A percentile compares a stretch with the other conserved stretches of the same genome.
These are phyloP conservation scores for Cupressus sempervirens DNA, from an alignment of 75 land plant species.

Conservation along the genomic window DNA sequence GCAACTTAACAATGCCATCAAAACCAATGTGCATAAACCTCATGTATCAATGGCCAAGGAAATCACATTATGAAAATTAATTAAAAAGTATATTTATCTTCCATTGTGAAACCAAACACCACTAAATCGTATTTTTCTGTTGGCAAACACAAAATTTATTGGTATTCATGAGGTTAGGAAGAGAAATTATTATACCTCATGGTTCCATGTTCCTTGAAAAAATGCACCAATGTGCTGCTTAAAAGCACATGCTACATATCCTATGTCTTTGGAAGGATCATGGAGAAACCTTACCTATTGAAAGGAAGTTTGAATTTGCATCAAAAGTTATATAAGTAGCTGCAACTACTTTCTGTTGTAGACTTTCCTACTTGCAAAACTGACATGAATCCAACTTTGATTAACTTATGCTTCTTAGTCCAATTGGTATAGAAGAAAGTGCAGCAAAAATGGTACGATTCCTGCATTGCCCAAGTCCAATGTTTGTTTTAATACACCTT, in stretches of 20 bases:
- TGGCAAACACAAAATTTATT: not conserved
- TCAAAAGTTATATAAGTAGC: not conserved
- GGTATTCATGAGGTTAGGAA: not conserved
- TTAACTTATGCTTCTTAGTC: not conserved
- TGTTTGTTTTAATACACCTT: constrained; percentile 39
- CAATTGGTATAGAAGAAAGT: not conserved
- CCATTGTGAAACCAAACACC: not conserved
- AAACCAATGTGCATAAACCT: constrained; percentile 6
- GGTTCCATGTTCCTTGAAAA: constrained; percentile 38
- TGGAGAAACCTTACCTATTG: constrained; percentile 10
- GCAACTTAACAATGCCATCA: constrained; percentile 19
- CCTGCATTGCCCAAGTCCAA: constrained; percentile 38
- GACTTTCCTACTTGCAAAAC: too few relatives aligned
- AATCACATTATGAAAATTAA: not conserved
- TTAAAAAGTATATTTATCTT: not conserved
- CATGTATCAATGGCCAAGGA: not conserved
- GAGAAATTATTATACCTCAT: constrained; percentile 18
- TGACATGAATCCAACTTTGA: not conserved
- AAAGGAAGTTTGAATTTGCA: not conserved
- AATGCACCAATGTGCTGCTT: constrained; percentile 39
- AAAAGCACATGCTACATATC: constrained; percentile 39
- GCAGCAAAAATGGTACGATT: constrained; percentile 23
- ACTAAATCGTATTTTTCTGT: not conserved
- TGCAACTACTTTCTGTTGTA: not conserved
- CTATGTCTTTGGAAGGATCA: constrained; percentile 6